A percentile compares a stretch with the other conserved stretches of the same genome.
Conservation (phyloP, 805 yeast species). For the Candida sanyiensis region DNA sequence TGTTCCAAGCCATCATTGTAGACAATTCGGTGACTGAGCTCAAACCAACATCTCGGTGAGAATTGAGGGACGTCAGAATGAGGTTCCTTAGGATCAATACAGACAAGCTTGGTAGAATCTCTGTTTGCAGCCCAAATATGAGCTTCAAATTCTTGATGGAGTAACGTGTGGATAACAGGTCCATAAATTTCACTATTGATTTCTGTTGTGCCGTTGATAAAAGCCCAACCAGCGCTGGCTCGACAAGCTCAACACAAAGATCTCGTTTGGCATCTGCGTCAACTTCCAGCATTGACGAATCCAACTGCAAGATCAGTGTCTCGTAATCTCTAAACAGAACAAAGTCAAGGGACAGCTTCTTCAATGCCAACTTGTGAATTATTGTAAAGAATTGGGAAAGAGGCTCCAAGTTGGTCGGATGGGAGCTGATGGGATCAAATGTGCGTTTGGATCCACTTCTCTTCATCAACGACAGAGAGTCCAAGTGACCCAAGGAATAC, state of each 20-base stretch:
- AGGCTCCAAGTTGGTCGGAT: not conserved
- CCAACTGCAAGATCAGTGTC: not conserved
- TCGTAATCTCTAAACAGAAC: not conserved
- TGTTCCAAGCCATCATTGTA: slow-evolving; percentile 20
- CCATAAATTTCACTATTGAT: slow-evolving; percentile 2
- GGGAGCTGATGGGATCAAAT: not conserved
- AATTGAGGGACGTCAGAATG: not conserved
- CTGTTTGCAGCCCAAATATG: slow-evolving; percentile 21
- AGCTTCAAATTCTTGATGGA: slow-evolving; percentile 10
- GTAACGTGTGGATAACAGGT: slow-evolving; percentile 1
- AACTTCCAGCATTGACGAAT: no score
- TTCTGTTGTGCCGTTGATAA: slow-evolving; percentile 7
- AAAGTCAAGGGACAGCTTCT: not conserved
- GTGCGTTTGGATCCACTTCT: not conserved
- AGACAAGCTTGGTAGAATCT: slow-evolving; percentile 10
- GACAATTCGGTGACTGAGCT: slow-evolving; percentile 5
- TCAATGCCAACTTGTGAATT: not conserved
- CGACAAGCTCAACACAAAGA: slow-evolving; percentile 3
- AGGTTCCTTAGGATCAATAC: slow-evolving; percentile 3
- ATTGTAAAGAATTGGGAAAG: not conserved
- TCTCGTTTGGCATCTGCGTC: not conserved
- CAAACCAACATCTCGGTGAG: not conserved
- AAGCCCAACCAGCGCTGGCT: slow-evolving; percentile 15
- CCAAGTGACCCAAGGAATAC: not conserved
- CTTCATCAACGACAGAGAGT: not conserved